Base-by-base conservation (phyloP, 371 early-diverging fungal species). In the Mortierella sp. region DNA sequence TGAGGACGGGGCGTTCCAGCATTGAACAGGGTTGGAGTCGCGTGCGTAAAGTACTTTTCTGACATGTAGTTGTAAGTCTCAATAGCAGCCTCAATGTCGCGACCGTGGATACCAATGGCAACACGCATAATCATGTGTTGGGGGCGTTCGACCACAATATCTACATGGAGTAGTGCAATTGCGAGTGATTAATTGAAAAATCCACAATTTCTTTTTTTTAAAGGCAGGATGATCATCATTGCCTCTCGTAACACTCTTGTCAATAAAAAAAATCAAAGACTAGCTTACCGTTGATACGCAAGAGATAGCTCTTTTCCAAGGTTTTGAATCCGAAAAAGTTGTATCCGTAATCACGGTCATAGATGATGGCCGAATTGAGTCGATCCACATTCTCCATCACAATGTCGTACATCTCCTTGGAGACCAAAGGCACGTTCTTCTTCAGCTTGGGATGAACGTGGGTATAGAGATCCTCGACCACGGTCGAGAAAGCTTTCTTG, bases 51-150 rank as follows among this genome's bases (percentile, higher is more conserved):
- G 89, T 91, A 95, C 83, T 96, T 95, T 69, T 93, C 91, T 10
- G 97, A 97, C 95, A 99, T 94, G 62, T 96, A 87, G 80, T 98
- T 90, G 84, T 99, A 99, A 1, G 99, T 99, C 83, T 99, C 95
- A 77, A 99, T 95, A 2, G 95, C 99, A 37, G 93, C 89, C 11
- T 96, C 95, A 63, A 99, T 89, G 83, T 99, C 96, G 16, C 89
- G 88, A 47, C 94, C 96, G 75, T 99, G 99, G 76, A 99, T 98
- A 32, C 99, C 99, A 70, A 99, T 90, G 40, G 99, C 91, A 3
- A 99, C 99, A 77, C 99, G 94, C 99, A 99, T 99, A 68, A 99
- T 88, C 95, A 99, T 92, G 86, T 99, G 99, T 86, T 99, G 99
- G 30, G 99, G 99, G 24, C 99, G 93, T 85, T 99, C 99, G 14